phyloP scores from a whole-genome alignment of 805 yeast species.

The Saturnispora quitensis region DNA sequence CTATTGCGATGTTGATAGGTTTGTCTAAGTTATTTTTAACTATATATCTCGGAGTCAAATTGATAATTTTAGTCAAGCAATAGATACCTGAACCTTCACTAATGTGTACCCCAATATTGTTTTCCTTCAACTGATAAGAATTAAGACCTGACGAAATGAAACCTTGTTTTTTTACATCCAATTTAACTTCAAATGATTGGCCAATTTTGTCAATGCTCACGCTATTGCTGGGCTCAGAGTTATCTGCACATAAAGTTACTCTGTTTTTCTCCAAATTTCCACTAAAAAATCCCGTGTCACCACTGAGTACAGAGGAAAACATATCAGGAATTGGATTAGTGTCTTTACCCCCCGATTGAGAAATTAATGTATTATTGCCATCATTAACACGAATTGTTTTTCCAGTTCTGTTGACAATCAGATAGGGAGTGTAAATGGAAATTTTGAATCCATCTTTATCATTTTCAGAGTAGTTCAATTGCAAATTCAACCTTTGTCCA shows the following conservation, averaged over 20 bases:
- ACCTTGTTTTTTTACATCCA: conserved; percentile 40
- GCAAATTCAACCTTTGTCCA: conserved; percentile 59
- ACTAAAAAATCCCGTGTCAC: conserved; percentile 22
- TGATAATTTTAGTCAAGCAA: conserved; percentile 64
- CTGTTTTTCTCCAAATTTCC: conserved; percentile 44
- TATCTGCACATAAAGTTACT: conserved; percentile 55
- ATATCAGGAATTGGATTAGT: conserved; percentile 49
- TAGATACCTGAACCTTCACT: conserved; percentile 83
- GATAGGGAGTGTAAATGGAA: conserved; percentile 74
- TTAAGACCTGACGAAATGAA: conserved; percentile 5
- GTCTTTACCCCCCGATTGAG: conserved; percentile 22
- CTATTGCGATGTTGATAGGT: conserved; percentile 53
- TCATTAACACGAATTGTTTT: conserved; percentile 53
- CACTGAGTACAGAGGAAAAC: conserved; percentile 68
- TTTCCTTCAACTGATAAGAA: conserved; percentile 32
- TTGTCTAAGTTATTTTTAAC: conserved; percentile 52
- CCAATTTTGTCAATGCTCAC: conserved; percentile 88
- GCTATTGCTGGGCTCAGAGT: conserved; percentile 63
- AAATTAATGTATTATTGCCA: conserved; percentile 40
- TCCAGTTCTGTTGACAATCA: conserved; percentile 74
- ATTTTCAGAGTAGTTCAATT: conserved; percentile 51
- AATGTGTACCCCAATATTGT: conserved; percentile 65
- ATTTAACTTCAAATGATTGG: conserved; percentile 48
- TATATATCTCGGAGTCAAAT: conserved; percentile 75
- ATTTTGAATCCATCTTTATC: conserved; percentile 53